These are phyloP conservation scores for Penicillium coffeae DNA, from an alignment of 495 filamentous ascomycete species.

Conservation along the genomic window DNA sequence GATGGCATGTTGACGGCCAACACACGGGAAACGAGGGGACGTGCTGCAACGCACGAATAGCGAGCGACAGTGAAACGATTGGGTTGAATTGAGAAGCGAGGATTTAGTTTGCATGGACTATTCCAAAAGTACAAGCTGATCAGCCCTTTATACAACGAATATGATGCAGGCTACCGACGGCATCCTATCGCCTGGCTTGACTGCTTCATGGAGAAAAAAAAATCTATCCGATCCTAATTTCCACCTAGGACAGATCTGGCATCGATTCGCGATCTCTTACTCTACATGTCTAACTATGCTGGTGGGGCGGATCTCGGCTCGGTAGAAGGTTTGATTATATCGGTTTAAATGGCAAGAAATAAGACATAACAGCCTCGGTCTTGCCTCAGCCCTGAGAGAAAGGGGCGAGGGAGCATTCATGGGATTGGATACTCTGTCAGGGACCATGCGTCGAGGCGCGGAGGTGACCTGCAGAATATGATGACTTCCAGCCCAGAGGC, in stretches of 20 bases:
- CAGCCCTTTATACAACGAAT: constrained; percentile 6
- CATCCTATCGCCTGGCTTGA: not conserved
- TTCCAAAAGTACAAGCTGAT: not conserved
- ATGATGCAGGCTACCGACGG: not conserved
- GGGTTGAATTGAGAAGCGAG: constrained; percentile 8
- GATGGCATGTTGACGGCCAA: constrained; percentile 25
- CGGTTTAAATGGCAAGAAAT: not conserved
- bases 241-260: not conserved
- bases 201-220: not conserved
- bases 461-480: not conserved
- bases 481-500: too few relatives aligned
- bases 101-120: not conserved
- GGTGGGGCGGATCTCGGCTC: not conserved
- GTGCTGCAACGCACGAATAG: constrained; percentile 21
- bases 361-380: not conserved
- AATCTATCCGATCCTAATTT: not conserved
- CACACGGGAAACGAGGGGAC: constrained; percentile 8
- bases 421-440: not conserved
- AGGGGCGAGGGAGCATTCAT: not conserved
- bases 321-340: too few relatives aligned
- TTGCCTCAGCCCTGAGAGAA: not conserved
- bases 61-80: constrained; percentile 20
- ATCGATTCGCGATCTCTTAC: not conserved
- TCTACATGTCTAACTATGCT: not conserved
- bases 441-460: not conserved